Base-by-base conservation (phyloP, 768 basidiomycete species). In the Phanerodontia chrysosporium region DNA sequence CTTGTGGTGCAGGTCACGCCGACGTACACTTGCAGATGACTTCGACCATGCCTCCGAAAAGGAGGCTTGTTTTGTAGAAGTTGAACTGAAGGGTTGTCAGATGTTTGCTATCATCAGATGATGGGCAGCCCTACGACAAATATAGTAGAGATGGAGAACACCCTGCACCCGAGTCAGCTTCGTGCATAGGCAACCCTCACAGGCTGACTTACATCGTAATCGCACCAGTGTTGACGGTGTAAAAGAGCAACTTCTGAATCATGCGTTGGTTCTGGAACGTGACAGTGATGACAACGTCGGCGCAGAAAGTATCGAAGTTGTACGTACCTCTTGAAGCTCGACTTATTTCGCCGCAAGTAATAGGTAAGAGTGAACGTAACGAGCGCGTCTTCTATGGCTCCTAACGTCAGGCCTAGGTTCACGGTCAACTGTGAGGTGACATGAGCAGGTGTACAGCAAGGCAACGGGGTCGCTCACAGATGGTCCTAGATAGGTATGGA, bases 321-420 rank as follows among this genome's bases (percentile, higher is more conserved):
- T 14, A 32, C 51, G 14, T 22, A 61, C 60, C 36, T 13, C 10
- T 42, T 10, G 32, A 55, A 57, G 22, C 28, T 28, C 30, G 21
- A 39, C 25, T 39, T 49, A 27, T 56, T 36, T 27, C 14, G 30
- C 12, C 51, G 58, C 16, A 62, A 36, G 39, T 55, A 57, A 52
- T 58, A 55, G 5, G 49, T 54, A 18, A 62, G 44, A 4, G 55
- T 14, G 2, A 28, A 5, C 8, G 61, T 30, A 18, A 42, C 42
- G 5, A 58, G 6, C 21, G 58, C 29, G 29, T 62, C 61, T 4
- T 55, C 45, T 2, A 53, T 12, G 8, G 56, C 60, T 12, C 36
- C 39, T 32, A 61, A 49, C 10, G 55, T 16, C 12, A 61, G 44
- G 22, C 55, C 51, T 25, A 3, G 12, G 21, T 42, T 60, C 8